A percentile compares a stretch with the other conserved stretches of the same genome.
phyloP scores from a whole-genome alignment of 1,139 yeast genomes.

The Schwanniomyces etchellsii region DNA sequence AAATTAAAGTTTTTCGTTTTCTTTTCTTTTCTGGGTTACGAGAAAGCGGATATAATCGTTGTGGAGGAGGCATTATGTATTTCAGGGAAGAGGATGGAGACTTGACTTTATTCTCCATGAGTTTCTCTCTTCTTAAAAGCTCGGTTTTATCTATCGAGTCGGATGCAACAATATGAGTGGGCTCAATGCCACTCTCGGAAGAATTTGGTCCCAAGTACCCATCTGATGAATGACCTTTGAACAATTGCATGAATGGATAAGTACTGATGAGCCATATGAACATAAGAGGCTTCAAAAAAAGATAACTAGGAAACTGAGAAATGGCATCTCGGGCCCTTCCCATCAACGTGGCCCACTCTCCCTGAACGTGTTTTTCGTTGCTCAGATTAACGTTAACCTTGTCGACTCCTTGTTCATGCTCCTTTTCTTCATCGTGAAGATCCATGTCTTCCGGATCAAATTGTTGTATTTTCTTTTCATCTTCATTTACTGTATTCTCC shows the following conservation, averaged over 20 bases:
- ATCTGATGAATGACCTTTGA: conserved; percentile 1
- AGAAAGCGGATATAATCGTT: conserved; percentile 37
- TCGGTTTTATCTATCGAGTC: conserved; percentile 37
- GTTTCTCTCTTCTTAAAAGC: conserved; percentile 32
- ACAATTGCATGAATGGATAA: conserved; percentile 14
- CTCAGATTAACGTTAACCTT: conserved; percentile 5
- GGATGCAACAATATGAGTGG: conserved; percentile 3
- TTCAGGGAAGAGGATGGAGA: conserved; percentile 52
- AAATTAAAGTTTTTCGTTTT: conserved; percentile 61
- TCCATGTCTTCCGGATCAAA: conserved; percentile 4
- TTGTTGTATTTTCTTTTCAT: neutral
- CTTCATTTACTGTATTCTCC: conserved; percentile 1
- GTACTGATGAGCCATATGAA: conserved; percentile 15
- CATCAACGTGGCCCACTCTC: neutral
- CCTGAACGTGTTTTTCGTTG: conserved; percentile 3
- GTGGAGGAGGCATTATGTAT: conserved; percentile 46
- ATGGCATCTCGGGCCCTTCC: conserved; percentile 6
- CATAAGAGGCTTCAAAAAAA: conserved; percentile 16
- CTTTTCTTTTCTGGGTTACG: conserved; percentile 34
- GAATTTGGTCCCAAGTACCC: neutral
- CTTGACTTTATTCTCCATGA: conserved; percentile 43
- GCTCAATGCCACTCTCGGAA: conserved; percentile 1
- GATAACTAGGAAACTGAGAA: conserved; percentile 15
- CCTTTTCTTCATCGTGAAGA: conserved; percentile 11
- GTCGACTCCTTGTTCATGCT: conserved; percentile 9